Evolutionary conservation across 441 rosid species (phyloP), one percentile per base, ranked within the genome.

Genomic region (Macaranga tanarius): DNA sequence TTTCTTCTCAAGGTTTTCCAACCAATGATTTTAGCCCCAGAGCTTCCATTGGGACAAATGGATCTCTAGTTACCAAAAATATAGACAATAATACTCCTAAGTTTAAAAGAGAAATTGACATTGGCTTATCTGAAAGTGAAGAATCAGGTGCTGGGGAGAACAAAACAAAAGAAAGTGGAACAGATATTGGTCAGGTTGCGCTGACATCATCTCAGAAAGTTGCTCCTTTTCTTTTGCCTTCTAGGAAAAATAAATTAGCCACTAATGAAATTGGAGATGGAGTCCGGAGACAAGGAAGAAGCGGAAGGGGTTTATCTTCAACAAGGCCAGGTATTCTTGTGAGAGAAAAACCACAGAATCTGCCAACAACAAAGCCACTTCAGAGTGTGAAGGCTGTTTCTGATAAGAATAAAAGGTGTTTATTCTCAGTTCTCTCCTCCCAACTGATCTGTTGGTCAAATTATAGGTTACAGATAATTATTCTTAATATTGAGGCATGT

Each of bases 111-210:
- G 90, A 95, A 83, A 73, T 81, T 72, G 93, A 86, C 68, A 90
- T 85, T 59, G 92, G 86, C 75, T 84, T 90, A 62, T 88, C 94
- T 76, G 97, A 93, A 77, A 90, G 94, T 79, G 98, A 96, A 77
- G 98, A 96, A 79, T 89, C 97, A 1, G 96, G 91, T 47, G 92
- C 90, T 77, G 91, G 92, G 67, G 97, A 90, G 64, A 88, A 76
- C 78, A 90, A 84, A 82, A 70, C 80, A 59, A 90, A 87, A 76
- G 95, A 84, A 69, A 88, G 80, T 77, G 86, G 83, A 73, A 73
- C 76, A 65, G 84, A 85, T 52, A 76, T 79, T 82, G 79, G 84
- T 59, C 92, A 92, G 77, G 78, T 82, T 59, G 61, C 78, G 68
- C 72, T 76, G 56, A 73, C 76, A 69, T 73, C 85, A 62, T 67